phyloP scores from a whole-genome alignment of 495 filamentous ascomycete species.

The Hapsidospora chrysogenum region DNA sequence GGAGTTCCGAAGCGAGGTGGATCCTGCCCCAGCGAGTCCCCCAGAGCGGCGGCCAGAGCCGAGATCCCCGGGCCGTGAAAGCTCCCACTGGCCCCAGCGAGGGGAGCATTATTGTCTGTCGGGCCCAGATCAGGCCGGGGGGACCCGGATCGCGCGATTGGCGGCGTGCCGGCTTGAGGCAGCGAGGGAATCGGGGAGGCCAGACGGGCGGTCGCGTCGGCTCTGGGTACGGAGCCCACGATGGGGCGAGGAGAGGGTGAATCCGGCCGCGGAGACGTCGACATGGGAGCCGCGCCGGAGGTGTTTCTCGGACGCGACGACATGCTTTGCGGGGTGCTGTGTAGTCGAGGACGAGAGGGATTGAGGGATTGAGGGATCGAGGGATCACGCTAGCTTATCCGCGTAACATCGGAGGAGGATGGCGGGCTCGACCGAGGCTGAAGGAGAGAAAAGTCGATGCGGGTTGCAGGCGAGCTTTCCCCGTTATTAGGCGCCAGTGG shows the following conservation, averaged over 20 bases:
- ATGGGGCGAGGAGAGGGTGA: background rate
- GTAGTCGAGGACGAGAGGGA: too few species aligned
- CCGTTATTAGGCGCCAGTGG: too few species aligned
- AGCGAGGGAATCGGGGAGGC: constrained; percentile 50
- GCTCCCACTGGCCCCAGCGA: constrained; percentile 4
- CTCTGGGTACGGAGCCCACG: constrained; percentile 31
- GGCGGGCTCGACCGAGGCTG: too few species aligned
- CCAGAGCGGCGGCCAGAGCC: constrained; percentile 59
- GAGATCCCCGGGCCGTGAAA: constrained; percentile 49
- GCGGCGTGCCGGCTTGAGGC: constrained; percentile 23
- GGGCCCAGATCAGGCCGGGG: constrained; percentile 3
- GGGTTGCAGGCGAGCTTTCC: too few species aligned
- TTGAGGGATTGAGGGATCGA: too few species aligned
- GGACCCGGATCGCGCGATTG: constrained; percentile 2
- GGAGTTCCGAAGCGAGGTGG: constrained; percentile 45
- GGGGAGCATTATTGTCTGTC: background rate
- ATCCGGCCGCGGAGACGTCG: background rate
- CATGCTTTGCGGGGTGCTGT: constrained; percentile 12
- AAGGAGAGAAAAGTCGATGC: too few species aligned
- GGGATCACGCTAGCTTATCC: too few species aligned
- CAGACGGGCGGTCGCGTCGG: constrained; percentile 53
- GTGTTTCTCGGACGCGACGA: constrained; percentile 17
- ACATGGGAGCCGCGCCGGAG: background rate
- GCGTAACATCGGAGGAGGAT: too few species aligned
- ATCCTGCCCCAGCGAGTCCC: constrained; percentile 43